These are phyloP conservation scores for Ogataea paradorogensis DNA, from an alignment of 805 yeast species.

Conservation along the genomic window DNA sequence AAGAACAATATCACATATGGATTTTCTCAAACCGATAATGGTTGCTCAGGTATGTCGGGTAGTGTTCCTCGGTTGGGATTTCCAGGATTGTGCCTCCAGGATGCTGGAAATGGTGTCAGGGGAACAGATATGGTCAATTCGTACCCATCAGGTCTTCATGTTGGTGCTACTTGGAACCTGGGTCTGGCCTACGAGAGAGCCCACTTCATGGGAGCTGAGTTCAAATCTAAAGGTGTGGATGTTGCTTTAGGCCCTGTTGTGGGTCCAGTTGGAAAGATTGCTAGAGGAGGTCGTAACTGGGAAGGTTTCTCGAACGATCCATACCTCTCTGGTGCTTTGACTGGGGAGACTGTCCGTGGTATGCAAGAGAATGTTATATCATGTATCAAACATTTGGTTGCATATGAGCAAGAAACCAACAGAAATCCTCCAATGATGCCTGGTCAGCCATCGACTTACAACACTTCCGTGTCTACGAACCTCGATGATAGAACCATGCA, in stretches of 20 bases:
- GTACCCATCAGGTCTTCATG: conserved; percentile 58
- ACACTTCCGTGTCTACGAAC: conserved; percentile 44
- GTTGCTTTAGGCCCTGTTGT: conserved; percentile 54
- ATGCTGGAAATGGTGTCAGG: conserved; percentile 61
- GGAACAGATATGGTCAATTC: conserved; percentile 54
- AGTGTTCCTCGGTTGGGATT: conserved; percentile 57
- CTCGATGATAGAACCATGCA: conserved; percentile 62
- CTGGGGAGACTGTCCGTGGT: conserved; percentile 51
- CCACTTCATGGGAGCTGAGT: conserved; percentile 55
- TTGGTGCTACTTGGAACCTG: conserved; percentile 56
- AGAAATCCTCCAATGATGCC: conserved; percentile 41
- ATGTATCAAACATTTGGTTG: conserved; percentile 53
- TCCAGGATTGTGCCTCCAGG: conserved; percentile 56
- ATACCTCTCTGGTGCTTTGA: conserved; percentile 53
- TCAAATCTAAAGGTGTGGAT: conserved; percentile 52
- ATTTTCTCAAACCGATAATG: conserved; percentile 1
- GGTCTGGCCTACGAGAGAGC: conserved; percentile 52
- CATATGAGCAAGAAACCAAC: conserved; percentile 62
- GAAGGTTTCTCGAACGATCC: conserved; percentile 65
- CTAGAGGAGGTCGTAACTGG: conserved; percentile 65
- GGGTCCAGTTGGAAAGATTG: conserved; percentile 61
- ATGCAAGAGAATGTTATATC: conserved; percentile 60
- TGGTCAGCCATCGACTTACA: conserved; percentile 26
- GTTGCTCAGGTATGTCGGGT: conserved; percentile 50
- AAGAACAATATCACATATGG: conserved; percentile 64